Conservation (phyloP, 192 early-diverging fungal species). For the Geosiphon pyriformis region DNA sequence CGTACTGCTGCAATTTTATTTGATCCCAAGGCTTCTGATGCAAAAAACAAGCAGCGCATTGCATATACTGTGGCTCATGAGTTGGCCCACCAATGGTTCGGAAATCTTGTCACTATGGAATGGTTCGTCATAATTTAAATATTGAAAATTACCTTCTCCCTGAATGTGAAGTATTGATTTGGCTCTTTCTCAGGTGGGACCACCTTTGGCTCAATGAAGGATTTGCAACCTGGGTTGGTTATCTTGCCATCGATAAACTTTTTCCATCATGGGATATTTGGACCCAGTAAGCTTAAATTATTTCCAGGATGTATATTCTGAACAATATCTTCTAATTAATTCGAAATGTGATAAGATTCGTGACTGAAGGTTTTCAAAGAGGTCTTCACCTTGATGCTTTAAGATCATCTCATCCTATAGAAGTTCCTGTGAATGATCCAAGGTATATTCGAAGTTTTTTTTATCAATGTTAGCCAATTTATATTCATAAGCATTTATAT, state of each 20-base stretch:
- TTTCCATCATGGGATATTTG: conserved; percentile 95
- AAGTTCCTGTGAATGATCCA: conserved; percentile 79
- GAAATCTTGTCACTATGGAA: conserved; percentile 93
- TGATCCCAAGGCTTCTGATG: conserved; percentile 71
- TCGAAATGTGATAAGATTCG: conserved; percentile 44
- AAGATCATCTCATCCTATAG: conserved; percentile 86
- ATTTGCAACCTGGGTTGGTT: conserved; percentile 95
- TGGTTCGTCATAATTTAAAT: conserved; percentile 41
- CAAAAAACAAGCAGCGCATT: conserved; percentile 72
- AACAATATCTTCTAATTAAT: not conserved
- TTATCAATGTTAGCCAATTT: not conserved
- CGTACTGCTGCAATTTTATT: conserved; percentile 79
- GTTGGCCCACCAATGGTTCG: conserved; percentile 85
- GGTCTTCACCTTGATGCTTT: conserved; percentile 78
- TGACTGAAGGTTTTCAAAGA: conserved; percentile 68
- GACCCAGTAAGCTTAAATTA: conserved; percentile 45
- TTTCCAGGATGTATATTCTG: not conserved
- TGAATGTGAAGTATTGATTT: not conserved
- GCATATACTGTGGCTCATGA: conserved; percentile 92
- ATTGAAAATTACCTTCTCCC: not conserved
- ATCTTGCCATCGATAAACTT: conserved; percentile 78
- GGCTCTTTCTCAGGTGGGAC: conserved; percentile 60
- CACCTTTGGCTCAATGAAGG: conserved; percentile 96
- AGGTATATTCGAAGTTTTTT: conserved; percentile 1
- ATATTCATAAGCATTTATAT: not conserved